Percentiles rank a stretch among this genome's conserved stretches.
Evolutionary conservation across 2,329 filamentous ascomycete genomes (phyloP).

Genomic region (Sporothrix pallida): DNA sequence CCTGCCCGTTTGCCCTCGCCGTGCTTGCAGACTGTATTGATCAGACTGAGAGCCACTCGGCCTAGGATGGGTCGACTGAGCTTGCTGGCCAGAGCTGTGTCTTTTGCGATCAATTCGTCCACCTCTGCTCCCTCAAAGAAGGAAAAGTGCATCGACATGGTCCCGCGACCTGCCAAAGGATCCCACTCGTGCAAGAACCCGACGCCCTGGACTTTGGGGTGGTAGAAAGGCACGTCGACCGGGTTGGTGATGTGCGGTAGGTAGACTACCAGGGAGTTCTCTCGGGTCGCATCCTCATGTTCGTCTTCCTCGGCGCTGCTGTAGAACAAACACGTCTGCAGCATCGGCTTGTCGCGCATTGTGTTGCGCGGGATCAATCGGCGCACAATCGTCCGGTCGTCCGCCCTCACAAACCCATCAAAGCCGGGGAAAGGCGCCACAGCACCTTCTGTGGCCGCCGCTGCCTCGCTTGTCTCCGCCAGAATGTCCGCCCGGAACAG

Average conservation of each 20-base stretch:
- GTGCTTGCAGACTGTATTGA: constrained; percentile 74
- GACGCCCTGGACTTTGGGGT: constrained; percentile 75
- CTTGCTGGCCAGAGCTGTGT: constrained; percentile 45
- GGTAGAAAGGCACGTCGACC: constrained; percentile 81
- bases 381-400: constrained; percentile 72
- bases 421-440: constrained; percentile 36
- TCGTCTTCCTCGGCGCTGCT: constrained; percentile 37
- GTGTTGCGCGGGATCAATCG: constrained; percentile 83
- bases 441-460: background rate
- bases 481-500: constrained; percentile 80
- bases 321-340: constrained; percentile 84
- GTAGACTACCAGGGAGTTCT: constrained; percentile 71
- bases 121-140: constrained; percentile 20
- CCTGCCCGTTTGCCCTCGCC: constrained; percentile 68
- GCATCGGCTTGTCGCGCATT: constrained; percentile 72
- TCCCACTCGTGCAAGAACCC: constrained; percentile 75
- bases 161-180: constrained; percentile 50
- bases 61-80: constrained; percentile 49
- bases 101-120: too few relatives aligned
- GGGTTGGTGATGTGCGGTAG: constrained; percentile 70
- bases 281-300: constrained; percentile 16
- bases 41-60: constrained; percentile 71
- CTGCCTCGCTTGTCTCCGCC: constrained; percentile 51
- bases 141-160: constrained; percentile 64
- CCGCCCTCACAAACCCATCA: constrained; percentile 40